phyloP scores from a whole-genome alignment of 2,329 filamentous ascomycete genomes.

The Penicillium frequentans region DNA sequence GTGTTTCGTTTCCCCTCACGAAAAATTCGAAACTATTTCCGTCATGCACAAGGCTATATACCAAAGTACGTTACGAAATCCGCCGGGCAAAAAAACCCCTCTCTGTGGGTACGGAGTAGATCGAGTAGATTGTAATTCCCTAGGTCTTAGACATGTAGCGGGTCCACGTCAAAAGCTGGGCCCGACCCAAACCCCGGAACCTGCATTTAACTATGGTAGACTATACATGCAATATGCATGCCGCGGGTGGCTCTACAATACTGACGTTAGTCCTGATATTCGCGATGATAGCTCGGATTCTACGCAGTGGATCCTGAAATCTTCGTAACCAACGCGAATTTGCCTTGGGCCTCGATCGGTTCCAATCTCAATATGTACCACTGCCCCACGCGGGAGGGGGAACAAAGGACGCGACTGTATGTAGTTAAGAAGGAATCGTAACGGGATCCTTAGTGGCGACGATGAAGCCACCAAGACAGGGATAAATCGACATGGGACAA shows the following conservation, averaged over 20 bases:
- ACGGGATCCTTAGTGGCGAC: background rate
- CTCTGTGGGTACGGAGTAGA: background rate
- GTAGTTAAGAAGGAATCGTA: background rate
- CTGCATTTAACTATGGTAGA: slow-evolving; percentile 12
- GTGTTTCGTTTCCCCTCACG: background rate
- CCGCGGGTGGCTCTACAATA: slow-evolving; percentile 13
- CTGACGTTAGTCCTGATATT: slow-evolving; percentile 9
- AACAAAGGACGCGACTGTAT: slow-evolving; percentile 8
- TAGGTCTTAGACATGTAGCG: slow-evolving; percentile 15
- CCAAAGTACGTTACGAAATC: background rate
- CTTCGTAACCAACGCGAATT: slow-evolving; percentile 14
- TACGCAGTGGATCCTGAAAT: slow-evolving; percentile 18
- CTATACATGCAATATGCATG: slow-evolving; percentile 15
- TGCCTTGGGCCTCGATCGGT: slow-evolving; percentile 3
- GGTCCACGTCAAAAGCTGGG: slow-evolving; percentile 12
- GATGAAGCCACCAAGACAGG: slow-evolving; percentile 1
- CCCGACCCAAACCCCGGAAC: background rate
- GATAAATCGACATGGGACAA: background rate
- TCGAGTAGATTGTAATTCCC: background rate
- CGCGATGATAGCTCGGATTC: slow-evolving; percentile 12
- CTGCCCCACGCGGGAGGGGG: slow-evolving; percentile 23
- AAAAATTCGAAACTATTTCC: background rate
- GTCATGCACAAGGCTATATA: background rate
- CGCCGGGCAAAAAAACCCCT: background rate
- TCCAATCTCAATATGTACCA: slow-evolving; percentile 8